Percentiles rank a stretch among this genome's conserved stretches.
Evolutionary conservation across 2,329 filamentous ascomycete species (phyloP).

Genomic region (Xylaria sp.): DNA sequence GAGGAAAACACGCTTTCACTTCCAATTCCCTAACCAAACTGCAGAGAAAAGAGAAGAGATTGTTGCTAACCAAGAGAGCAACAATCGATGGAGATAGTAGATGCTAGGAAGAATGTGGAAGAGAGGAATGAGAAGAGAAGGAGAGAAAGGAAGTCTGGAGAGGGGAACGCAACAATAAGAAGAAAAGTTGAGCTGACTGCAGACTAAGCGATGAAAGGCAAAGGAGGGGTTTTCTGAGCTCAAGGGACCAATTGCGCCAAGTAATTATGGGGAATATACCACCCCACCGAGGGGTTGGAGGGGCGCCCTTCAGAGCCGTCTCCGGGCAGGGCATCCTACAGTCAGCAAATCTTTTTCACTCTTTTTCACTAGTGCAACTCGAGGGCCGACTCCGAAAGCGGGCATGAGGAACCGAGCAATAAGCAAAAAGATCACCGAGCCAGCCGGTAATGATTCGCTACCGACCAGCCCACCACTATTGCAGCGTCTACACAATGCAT

Average conservation of each 20-base stretch:
- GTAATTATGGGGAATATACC: constrained; percentile 27
- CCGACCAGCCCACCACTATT: not conserved
- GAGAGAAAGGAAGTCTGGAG: constrained; percentile 27
- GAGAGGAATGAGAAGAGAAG: constrained; percentile 24
- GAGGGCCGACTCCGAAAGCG: constrained; percentile 36
- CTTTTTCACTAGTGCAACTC: constrained; percentile 25
- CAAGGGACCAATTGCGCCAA: constrained; percentile 32
- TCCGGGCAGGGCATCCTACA: constrained; percentile 22
- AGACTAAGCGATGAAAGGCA: constrained; percentile 27
- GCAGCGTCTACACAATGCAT: not conserved
- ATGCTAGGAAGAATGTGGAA: constrained; percentile 32
- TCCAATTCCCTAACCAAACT: constrained; percentile 41
- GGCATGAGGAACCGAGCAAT: constrained; percentile 20
- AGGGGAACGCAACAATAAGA: constrained; percentile 34
- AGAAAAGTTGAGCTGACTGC: constrained; percentile 31
- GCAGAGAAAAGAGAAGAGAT: constrained; percentile 34
- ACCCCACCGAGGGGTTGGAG: constrained; percentile 31
- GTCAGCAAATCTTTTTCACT: constrained; percentile 35
- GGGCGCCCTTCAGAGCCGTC: not conserved
- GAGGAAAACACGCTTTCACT: constrained; percentile 43
- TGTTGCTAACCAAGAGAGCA: constrained; percentile 33
- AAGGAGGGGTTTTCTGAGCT: constrained; percentile 38
- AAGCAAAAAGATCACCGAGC: constrained; percentile 10
- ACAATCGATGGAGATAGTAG: constrained; percentile 36
- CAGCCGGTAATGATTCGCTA: constrained; percentile 16